Percentiles rank a stretch among this genome's conserved stretches.
Conservation (phyloP, 1,284 basidiomycete genomes). For the Schizophyllum amplum region DNA sequence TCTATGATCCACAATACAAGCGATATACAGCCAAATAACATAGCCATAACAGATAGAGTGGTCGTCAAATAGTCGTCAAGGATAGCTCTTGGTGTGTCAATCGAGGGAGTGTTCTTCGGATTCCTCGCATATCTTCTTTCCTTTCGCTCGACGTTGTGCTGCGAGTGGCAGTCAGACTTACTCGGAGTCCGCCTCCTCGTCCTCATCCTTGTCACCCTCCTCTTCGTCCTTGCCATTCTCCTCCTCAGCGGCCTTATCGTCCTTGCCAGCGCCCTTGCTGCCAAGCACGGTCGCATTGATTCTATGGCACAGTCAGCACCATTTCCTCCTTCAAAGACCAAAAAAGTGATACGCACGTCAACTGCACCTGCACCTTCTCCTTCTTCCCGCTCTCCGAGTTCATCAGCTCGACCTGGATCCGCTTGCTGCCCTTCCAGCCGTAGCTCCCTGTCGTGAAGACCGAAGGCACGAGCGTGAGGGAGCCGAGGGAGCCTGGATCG, state of each 20-base stretch:
- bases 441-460: conserved; percentile 68
- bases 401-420: conserved; percentile 55
- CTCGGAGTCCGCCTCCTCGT: conserved; percentile 9
- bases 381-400: conserved; percentile 42
- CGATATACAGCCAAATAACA: too few species aligned
- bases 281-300: conserved; percentile 72
- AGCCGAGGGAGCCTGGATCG: conserved; percentile 59
- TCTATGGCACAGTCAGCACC: conserved; percentile 26
- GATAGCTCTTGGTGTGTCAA: too few species aligned
- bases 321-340: conserved; percentile 5
- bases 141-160: too few species aligned
- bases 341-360: conserved; percentile 44
- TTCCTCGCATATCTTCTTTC: too few species aligned
- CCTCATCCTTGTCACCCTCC: too few species aligned
- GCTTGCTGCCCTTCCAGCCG: conserved; percentile 73
- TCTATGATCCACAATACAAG: too few species aligned
- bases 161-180: background rate
- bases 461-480: conserved; percentile 44
- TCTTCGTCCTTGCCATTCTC: conserved; percentile 21
- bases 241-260: conserved; percentile 26
- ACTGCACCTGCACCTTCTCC: conserved; percentile 59
- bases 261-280: conserved; percentile 49
- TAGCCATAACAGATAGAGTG: too few species aligned
- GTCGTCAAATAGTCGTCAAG: too few species aligned
- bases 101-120: too few species aligned